Percentiles rank a stretch among this genome's conserved stretches.
These are phyloP conservation scores for Mallotus nudiflorus DNA, from an alignment of 345 rosid genomes.

Conservation along the genomic window DNA sequence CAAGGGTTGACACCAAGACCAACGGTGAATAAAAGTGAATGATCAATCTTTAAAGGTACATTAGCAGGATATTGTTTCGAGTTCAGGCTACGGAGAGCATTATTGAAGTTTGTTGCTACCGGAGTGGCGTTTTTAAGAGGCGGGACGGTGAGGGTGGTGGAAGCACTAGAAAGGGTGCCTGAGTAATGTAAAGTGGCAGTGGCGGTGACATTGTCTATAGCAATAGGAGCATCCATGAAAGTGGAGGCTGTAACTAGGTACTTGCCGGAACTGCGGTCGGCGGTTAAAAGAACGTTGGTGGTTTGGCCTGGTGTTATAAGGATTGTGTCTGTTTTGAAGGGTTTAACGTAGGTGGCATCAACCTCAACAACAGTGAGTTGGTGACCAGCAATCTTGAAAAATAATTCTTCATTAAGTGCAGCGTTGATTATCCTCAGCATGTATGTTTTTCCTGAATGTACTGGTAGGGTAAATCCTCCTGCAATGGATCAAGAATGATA, in stretches of 20 bases:
- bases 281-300: slow-evolving; percentile 65
- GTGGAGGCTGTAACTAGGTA: slow-evolving; percentile 78
- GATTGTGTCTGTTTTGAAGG: slow-evolving; percentile 62
- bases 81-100: slow-evolving; percentile 72
- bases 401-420: slow-evolving; percentile 95
- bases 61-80: slow-evolving; percentile 72
- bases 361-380: slow-evolving; percentile 83
- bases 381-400: slow-evolving; percentile 92
- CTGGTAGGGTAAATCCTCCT: slow-evolving; percentile 62
- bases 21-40: slow-evolving; percentile 69
- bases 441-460: slow-evolving; percentile 65
- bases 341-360: slow-evolving; percentile 83
- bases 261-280: slow-evolving; percentile 56
- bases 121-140: slow-evolving; percentile 84
- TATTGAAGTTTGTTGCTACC: slow-evolving; percentile 52
- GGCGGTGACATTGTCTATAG: slow-evolving; percentile 82
- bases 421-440: slow-evolving; percentile 79
- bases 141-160: slow-evolving; percentile 52
- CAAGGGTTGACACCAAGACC: slow-evolving; percentile 83
- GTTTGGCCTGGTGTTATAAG: slow-evolving; percentile 88
- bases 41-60: slow-evolving; percentile 73
- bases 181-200: slow-evolving; percentile 81
- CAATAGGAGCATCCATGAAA: slow-evolving; percentile 85
- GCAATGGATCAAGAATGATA: slow-evolving; percentile 5
- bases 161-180: slow-evolving; percentile 57